A percentile compares a stretch with the other conserved stretches of the same genome.
These are phyloP conservation scores for Hansenula sp. DNA, from an alignment of 1,139 yeast genomes.

Conservation along the genomic window DNA sequence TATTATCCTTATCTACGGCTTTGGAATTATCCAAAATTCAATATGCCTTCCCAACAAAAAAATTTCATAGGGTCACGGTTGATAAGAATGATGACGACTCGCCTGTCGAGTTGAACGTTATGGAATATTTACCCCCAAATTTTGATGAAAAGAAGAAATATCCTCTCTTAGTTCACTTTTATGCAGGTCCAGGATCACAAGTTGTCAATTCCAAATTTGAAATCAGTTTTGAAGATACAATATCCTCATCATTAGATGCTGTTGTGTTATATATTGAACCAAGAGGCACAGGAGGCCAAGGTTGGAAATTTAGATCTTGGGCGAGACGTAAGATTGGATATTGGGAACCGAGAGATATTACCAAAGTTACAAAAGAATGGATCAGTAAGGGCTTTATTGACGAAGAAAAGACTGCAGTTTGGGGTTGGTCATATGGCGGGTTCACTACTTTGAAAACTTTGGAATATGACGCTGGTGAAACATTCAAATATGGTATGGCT, in stretches of 20 bases:
- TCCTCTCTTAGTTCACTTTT: conserved; percentile 78
- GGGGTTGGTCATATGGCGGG: conserved; percentile 98
- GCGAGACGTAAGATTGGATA: conserved; percentile 72
- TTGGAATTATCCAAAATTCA: conserved; percentile 21
- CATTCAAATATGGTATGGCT: conserved; percentile 76
- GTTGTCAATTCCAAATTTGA: conserved; percentile 51
- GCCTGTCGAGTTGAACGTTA: conserved; percentile 52
- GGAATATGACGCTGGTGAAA: conserved; percentile 64
- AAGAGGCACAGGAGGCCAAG: conserved; percentile 89
- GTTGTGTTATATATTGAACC: conserved; percentile 87
- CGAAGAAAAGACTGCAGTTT: conserved; percentile 65
- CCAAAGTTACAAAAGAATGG: conserved; percentile 60
- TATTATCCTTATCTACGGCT: conserved; percentile 26
- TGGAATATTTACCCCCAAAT: conserved; percentile 73
- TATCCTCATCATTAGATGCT: conserved; percentile 65
- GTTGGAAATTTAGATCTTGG: conserved; percentile 69
- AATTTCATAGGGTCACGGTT: conserved; percentile 44
- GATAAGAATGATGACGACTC: conserved; percentile 29
- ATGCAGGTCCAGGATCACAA: conserved; percentile 96
- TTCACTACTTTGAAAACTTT: conserved; percentile 73
- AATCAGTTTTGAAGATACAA: conserved; percentile 65
- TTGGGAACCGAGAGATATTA: conserved; percentile 85
- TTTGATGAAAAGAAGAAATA: conserved; percentile 55
- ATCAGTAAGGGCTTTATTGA: conserved; percentile 57
- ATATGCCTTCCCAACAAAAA: conserved; percentile 54